Percentiles rank a stretch among this genome's conserved stretches.
Evolutionary conservation across 2,329 filamentous ascomycete genomes (phyloP).

Genomic region (Dactylonectria macrodidyma): DNA sequence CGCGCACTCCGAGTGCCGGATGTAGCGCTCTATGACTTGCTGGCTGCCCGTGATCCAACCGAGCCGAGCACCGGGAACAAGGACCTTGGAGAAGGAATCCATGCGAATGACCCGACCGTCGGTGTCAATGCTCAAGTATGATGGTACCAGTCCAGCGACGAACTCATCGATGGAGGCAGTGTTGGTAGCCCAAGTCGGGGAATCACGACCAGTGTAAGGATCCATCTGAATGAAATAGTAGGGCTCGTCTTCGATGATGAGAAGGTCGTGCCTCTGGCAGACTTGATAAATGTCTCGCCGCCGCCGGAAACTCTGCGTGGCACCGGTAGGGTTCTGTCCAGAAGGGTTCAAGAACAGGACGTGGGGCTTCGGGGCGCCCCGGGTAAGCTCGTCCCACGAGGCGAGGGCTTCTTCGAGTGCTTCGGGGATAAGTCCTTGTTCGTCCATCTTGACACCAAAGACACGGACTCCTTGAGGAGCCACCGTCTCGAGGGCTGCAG

Average conservation of each 20-base stretch:
- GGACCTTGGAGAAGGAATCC: conserved; percentile 10
- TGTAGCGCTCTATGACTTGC: conserved; percentile 83
- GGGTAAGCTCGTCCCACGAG: conserved; percentile 46
- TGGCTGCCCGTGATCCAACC: conserved; percentile 89
- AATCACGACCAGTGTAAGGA: conserved; percentile 54
- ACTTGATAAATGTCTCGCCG: conserved; percentile 79
- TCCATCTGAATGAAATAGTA: conserved; percentile 90
- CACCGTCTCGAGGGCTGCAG: too few relatives aligned
- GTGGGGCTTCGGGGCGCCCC: conserved; percentile 73
- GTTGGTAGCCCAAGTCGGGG: neutral
- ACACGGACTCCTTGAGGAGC: too few relatives aligned
- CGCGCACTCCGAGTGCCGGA: conserved; percentile 81
- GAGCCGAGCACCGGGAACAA: conserved; percentile 78
- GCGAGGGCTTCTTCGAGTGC: conserved; percentile 70
- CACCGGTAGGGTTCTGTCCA: conserved; percentile 83
- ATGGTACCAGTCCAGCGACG: neutral
- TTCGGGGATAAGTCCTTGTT: conserved; percentile 54
- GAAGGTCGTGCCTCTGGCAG: conserved; percentile 82
- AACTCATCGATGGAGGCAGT: neutral
- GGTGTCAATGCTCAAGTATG: conserved; percentile 62
- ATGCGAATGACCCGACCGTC: conserved; percentile 9
- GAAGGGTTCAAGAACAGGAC: conserved; percentile 81
- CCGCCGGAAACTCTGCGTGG: conserved; percentile 72
- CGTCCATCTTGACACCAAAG: too few relatives aligned
- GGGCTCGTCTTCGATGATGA: conserved; percentile 88